A percentile compares a stretch with the other conserved stretches of the same genome.
Conservation (phyloP, 371 early-diverging fungal species). For the Encephalitozoon cuniculi region DNA sequence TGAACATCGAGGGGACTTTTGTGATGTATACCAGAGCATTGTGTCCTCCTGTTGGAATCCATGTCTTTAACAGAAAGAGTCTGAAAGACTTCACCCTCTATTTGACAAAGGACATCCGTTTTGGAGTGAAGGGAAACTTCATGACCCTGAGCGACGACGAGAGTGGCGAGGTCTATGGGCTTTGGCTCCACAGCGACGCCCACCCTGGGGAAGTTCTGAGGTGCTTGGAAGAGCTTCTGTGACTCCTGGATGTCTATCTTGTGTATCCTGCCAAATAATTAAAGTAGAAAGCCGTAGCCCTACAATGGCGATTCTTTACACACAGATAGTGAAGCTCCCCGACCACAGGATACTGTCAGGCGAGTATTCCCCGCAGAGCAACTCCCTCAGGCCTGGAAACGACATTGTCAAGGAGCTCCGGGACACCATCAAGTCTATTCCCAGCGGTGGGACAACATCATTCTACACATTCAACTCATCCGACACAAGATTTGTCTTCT, state of each 20-base stretch:
- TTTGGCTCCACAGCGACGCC: neutral
- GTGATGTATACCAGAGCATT: neutral
- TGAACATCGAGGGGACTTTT: neutral
- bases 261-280: neutral
- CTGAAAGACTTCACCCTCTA: neutral
- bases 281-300: neutral
- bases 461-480: neutral
- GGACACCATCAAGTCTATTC: neutral
- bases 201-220: neutral
- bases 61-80: neutral
- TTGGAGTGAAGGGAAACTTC: neutral
- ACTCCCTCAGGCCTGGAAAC: slow-evolving; percentile 1
- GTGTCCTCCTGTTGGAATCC: neutral
- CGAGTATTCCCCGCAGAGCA: slow-evolving; percentile 28
- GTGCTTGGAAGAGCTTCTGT: neutral
- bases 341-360: slow-evolving; percentile 36
- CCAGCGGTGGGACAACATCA: neutral
- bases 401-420: slow-evolving; percentile 40
- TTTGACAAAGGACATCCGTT: neutral
- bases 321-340: slow-evolving; percentile 32
- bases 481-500: neutral
- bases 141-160: neutral
- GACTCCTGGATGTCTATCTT: neutral
- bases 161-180: neutral
- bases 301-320: slow-evolving; percentile 47